Base-by-base conservation (phyloP, 345 rosid genomes). In the Euphorbia pulcherrima region DNA sequence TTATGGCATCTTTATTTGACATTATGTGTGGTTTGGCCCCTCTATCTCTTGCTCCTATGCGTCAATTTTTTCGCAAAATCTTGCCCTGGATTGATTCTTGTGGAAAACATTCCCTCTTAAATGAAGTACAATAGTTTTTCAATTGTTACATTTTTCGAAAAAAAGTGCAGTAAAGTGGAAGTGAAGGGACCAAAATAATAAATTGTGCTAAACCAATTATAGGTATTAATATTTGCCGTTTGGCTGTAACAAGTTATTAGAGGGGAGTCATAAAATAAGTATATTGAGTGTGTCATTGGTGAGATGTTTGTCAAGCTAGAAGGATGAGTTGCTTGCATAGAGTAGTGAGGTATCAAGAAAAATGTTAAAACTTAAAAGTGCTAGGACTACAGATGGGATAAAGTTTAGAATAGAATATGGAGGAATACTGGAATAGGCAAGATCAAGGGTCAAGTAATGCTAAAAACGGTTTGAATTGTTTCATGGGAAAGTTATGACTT, bases 391-490 rank as follows among this genome's bases (percentile, higher is more conserved):
- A 13, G n/a, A 18, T 18, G 53, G 9, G 23, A 54, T 18, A 18
- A 67, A 56, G 63, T 40, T 28, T 41, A 54, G 63, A n/a, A 56
- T 18, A 67, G 28, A 67, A 55, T 26, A 57, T 68, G 40, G 23
- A 29, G 39, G 56, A 52, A 52, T 52, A 21, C 27, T 52, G 56
- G 46, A 55, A 68, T 41, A 6, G 13, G 28, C 29, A n/a, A 68
- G 27, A 57, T 28, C 28, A 44, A 27, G 12, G 71, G 39, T 26
- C 66, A 67, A 68, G 62, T 68, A 30, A 57, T 28, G n/a, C 44
- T 16, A 35, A 26, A 56, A 55, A n/a, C 7, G 23, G 12, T 57
- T 41, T 56, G 28, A 18, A 21, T 28, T 27, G 0, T 46, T 54
- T 12, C 39, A 29, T 2, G 60, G 50, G 20, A 29, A 66, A 13